Percentiles rank a stretch among this genome's conserved stretches.
phyloP scores from a whole-genome alignment of 139 green algal species.

The Raphidocelis subcapitata region DNA sequence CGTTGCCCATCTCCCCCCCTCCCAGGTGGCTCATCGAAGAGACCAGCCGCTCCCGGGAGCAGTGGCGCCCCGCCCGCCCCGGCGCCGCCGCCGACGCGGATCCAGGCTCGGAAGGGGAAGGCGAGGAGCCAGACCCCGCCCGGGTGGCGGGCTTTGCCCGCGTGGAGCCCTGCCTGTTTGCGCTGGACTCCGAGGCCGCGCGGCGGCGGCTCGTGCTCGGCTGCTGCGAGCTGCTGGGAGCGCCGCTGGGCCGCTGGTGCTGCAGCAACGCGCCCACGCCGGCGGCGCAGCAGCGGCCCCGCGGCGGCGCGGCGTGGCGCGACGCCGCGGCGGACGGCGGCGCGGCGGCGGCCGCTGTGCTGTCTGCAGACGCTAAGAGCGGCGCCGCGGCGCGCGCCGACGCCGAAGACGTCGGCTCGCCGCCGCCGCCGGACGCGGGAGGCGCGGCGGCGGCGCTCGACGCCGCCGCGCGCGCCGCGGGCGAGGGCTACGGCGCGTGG shows the following conservation, averaged over 20 bases:
- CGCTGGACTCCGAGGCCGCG: constrained; percentile 16
- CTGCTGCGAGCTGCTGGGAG: constrained; percentile 58
- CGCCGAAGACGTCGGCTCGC: too few species aligned
- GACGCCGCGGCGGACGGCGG: too few species aligned
- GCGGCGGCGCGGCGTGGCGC: too few species aligned
- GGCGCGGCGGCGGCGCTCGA: constrained; percentile 1
- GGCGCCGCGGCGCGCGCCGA: too few species aligned
- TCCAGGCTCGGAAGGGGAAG: not conserved
- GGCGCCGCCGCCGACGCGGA: constrained; percentile 3
- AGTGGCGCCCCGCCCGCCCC: not conserved
- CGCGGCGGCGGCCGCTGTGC: too few species aligned
- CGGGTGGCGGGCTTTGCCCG: constrained; percentile 31
- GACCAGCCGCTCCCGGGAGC: constrained; percentile 15
- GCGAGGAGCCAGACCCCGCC: constrained; percentile 1
- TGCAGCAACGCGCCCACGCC: constrained; percentile 32
- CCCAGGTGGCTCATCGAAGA: constrained; percentile 3
- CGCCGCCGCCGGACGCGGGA: too few species aligned
- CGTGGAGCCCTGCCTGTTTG: constrained; percentile 31
- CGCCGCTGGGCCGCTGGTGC: constrained; percentile 35
- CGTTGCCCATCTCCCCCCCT: too few species aligned
- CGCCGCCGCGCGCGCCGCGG: not conserved
- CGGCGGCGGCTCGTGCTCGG: constrained; percentile 45
- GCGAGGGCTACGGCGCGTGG: too few species aligned
- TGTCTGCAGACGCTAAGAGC: too few species aligned
- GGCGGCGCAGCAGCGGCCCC: not conserved